phyloP scores from a whole-genome alignment of 371 early-diverging fungal species.

The Haplosporangium sp. region DNA sequence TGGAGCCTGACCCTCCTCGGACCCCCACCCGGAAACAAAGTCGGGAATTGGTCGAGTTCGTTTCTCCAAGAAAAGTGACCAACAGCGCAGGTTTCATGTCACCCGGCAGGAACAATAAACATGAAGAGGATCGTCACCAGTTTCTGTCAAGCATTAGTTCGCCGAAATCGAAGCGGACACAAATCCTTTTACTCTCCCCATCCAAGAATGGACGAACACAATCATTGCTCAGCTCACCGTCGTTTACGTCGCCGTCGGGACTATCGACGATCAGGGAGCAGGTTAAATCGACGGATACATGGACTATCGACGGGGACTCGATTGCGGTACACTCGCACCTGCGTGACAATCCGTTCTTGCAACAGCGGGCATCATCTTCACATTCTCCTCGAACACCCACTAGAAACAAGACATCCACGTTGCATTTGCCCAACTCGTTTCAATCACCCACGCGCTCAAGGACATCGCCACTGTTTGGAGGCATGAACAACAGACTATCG shows the following conservation, averaged over 20 bases:
- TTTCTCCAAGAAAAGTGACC: slow-evolving; percentile 33
- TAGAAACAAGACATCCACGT: slow-evolving; percentile 4
- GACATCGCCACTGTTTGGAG: slow-evolving; percentile 41
- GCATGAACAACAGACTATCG: slow-evolving; percentile 35
- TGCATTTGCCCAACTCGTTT: slow-evolving; percentile 10
- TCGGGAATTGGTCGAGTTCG: slow-evolving; percentile 44
- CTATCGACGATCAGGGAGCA: slow-evolving; percentile 19
- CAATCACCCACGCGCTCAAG: slow-evolving; percentile 30
- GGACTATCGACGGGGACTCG: neutral
- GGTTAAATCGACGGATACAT: neutral
- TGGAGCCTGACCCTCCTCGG: slow-evolving; percentile 4
- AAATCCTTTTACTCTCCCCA: slow-evolving; percentile 13
- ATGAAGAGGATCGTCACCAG: slow-evolving; percentile 8
- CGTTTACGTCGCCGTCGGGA: slow-evolving; percentile 20
- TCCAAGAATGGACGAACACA: slow-evolving; percentile 11
- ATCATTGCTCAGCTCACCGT: slow-evolving; percentile 4
- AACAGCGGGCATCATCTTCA: neutral
- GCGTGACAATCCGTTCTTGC: neutral
- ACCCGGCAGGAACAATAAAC: slow-evolving; percentile 13
- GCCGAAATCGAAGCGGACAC: slow-evolving; percentile 14
- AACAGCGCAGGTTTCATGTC: slow-evolving; percentile 40
- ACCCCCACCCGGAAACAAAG: slow-evolving; percentile 35
- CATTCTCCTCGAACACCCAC: slow-evolving; percentile 14
- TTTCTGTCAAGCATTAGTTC: slow-evolving; percentile 7
- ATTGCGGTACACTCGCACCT: neutral